These are phyloP conservation scores for Notholithocarpus densiflorus DNA, from an alignment of 306 rosid species.

Conservation along the genomic window DNA sequence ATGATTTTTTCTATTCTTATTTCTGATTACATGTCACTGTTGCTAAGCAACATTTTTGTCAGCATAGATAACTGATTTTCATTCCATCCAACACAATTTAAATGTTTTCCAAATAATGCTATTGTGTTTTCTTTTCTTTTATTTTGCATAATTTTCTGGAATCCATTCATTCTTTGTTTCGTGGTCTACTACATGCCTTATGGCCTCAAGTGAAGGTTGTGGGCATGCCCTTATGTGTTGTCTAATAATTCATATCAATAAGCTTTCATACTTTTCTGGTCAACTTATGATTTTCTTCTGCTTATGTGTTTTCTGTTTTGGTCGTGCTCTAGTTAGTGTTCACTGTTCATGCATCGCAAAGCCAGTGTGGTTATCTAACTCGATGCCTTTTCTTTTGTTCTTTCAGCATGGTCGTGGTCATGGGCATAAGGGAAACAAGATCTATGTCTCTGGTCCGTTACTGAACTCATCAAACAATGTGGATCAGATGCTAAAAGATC, in stretches of 20 bases:
- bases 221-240: too few species aligned
- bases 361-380: neutral
- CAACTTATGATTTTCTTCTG: neutral
- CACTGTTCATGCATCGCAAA: neutral
- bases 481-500: conserved; percentile 78
- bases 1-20: neutral
- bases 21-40: neutral
- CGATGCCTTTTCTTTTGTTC: neutral
- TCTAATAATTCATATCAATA: too few species aligned
- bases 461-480: conserved; percentile 62
- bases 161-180: neutral
- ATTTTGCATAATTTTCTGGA: neutral
- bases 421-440: conserved; percentile 49
- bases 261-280: neutral
- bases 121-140: neutral
- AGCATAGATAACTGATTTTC: neutral
- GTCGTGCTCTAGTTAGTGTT: too few species aligned
- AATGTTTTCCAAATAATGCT: neutral
- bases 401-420: conserved; percentile 53
- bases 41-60: neutral
- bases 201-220: too few species aligned
- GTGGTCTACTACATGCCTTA: neutral
- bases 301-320: too few species aligned
- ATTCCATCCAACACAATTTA: neutral
- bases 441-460: conserved; percentile 76